phyloP scores from a whole-genome alignment of 257 asterid species.

The Solanum lycopersicoides region DNA sequence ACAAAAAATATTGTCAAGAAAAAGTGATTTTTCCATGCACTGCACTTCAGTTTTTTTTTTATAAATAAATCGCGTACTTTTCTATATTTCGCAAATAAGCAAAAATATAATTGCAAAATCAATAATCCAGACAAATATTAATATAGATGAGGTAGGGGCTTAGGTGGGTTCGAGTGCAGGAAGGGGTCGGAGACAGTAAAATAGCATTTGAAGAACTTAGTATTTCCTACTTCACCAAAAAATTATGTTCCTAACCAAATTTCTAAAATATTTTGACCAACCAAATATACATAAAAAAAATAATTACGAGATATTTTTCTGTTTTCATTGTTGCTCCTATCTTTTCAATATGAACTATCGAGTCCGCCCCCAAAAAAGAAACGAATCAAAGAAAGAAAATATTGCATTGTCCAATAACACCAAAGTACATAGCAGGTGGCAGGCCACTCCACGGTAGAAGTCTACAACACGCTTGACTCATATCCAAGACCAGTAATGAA shows the following conservation, averaged over 20 bases:
- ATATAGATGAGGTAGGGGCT: neutral
- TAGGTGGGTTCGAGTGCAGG: neutral
- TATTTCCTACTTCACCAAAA: neutral
- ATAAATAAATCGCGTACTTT: neutral
- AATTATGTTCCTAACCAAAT: neutral
- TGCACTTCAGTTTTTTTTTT: too few relatives aligned
- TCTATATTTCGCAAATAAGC: neutral
- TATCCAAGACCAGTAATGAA: neutral
- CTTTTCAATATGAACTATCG: neutral
- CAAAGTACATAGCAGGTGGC: neutral
- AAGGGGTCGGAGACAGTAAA: neutral
- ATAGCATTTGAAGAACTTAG: neutral
- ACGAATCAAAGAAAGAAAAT: neutral
- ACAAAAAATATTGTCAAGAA: too few relatives aligned
- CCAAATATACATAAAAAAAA: too few relatives aligned
- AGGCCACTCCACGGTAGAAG: neutral
- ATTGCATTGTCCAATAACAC: neutral
- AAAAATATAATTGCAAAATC: neutral
- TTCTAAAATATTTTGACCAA: neutral
- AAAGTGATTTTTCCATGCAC: neutral
- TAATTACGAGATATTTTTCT: fast-evolving
- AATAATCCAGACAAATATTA: neutral
- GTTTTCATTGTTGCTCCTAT: neutral
- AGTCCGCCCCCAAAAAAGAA: neutral
- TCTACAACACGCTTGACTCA: neutral